Evolutionary conservation across 1,284 basidiomycete genomes (phyloP), one percentile per base, ranked within the genome.

Genomic region (Leccinum pallidistipes): DNA sequence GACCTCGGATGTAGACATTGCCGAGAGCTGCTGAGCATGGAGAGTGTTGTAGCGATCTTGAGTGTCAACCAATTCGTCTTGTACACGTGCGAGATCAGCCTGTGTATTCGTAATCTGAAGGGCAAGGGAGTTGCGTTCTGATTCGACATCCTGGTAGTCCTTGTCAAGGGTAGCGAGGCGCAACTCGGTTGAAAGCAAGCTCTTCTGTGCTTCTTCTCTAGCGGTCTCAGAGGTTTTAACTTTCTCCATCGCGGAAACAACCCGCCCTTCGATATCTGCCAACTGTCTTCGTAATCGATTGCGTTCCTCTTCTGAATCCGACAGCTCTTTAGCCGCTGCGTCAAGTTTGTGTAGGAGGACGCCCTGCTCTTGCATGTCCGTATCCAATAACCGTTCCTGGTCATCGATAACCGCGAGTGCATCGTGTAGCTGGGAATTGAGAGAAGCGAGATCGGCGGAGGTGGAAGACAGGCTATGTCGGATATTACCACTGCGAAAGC

Each of bases 61-160:
- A 0, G 82, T 81, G 21, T 81, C 80, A 3, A 73, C 71, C 8
- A 90, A 73, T 54, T 88, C 85, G 32, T 81, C 73, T 60, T 83
- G 84, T 3, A 79, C 80, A 18, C 67, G 66, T 5, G 78, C 71
- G 16, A 90, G 78, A 62, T 91, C 88, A 38, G 78, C 73, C 56
- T 82, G 79, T n/a, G 90, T 75, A 62, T 89, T 88, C 5, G 79
- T 79, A 36, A 88, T 75, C 68, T 88, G 86, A 5, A 88, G 78
- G 21, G 76, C 75, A 27, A 90, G 79, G 1, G 87, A 83, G 64
- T 86, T 81, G 14, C 87, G 84, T 64, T 88, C 82, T 0, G 86
- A 83, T 67, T 88, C 86, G 32, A 82, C 75, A 47, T 81, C 76
- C 51, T 86, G 80, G 18, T 85, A 78, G 14, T 77, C 71, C 32